Percentiles rank a stretch among this genome's conserved stretches.
These are phyloP conservation scores for Kwoniella shivajii DNA, from an alignment of 1,284 basidiomycete species.

Conservation along the genomic window DNA sequence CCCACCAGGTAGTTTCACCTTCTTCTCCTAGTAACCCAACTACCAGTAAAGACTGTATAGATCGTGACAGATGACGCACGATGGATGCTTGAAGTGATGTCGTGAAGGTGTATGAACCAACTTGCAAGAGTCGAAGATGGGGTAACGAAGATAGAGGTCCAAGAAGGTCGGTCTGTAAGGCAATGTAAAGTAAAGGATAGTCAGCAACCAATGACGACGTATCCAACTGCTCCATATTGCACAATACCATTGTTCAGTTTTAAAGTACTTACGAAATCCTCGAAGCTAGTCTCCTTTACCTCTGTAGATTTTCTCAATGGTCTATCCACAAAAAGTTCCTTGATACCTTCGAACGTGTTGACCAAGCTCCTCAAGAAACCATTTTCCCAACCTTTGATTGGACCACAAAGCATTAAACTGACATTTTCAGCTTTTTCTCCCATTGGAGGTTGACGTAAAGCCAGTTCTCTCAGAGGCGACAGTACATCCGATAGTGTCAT, in stretches of 20 bases:
- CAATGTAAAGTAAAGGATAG: no score
- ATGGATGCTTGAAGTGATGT: conserved; percentile 25
- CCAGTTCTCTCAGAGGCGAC: conserved; percentile 32
- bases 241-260: no score
- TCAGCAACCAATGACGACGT: no score
- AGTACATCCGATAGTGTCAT: conserved; percentile 38
- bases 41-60: conserved; percentile 35
- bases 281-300: conserved; percentile 24
- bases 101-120: conserved; percentile 46
- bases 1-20: conserved; percentile 47
- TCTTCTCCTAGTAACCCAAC: conserved; percentile 42
- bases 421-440: conserved; percentile 27
- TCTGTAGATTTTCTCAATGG: conserved; percentile 36
- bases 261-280: conserved; percentile 33
- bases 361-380: conserved; percentile 40
- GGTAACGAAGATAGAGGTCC: conserved; percentile 32
- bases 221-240: no score
- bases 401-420: conserved; percentile 49
- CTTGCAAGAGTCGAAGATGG: conserved; percentile 42
- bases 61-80: conserved; percentile 24
- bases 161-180: conserved; percentile 29
- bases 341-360: conserved; percentile 36
- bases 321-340: conserved; percentile 49
- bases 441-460: conserved; percentile 20
- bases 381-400: conserved; percentile 41